phyloP scores from a whole-genome alignment of 441 rosid species.

The Brassica balearica region DNA sequence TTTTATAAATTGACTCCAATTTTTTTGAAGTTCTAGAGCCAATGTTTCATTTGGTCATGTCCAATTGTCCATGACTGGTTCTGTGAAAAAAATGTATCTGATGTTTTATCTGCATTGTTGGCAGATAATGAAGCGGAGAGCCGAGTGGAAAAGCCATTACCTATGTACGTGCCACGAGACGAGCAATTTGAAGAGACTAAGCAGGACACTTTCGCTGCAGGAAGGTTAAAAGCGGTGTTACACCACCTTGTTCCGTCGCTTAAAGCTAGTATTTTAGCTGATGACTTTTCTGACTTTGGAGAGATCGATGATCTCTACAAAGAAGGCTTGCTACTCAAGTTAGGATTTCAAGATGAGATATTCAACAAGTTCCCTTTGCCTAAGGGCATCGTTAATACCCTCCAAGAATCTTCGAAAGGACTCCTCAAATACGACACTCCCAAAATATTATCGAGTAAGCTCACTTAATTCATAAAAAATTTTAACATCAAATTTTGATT shows the following conservation, averaged over 20 bases:
- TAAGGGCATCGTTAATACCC: constrained; percentile 52
- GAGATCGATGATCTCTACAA: constrained; percentile 85
- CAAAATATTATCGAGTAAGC: constrained; percentile 82
- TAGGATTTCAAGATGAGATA: constrained; percentile 76
- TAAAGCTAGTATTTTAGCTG: constrained; percentile 76
- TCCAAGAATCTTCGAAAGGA: constrained; percentile 75
- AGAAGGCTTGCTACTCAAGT: constrained; percentile 86
- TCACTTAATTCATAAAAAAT: not conserved
- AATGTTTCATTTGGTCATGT: not conserved
- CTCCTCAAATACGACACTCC: constrained; percentile 84
- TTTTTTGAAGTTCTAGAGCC: not conserved
- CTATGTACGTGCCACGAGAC: constrained; percentile 90
- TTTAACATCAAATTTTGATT: not conserved
- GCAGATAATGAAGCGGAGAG: constrained; percentile 42
- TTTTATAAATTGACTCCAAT: not conserved
- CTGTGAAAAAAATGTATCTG: not conserved
- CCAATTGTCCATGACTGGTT: not conserved
- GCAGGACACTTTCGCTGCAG: constrained; percentile 61
- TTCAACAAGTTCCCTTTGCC: constrained; percentile 80
- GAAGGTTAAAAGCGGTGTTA: constrained; percentile 75
- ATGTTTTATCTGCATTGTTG: not conserved
- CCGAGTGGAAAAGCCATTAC: constrained; percentile 85
- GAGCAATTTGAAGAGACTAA: constrained; percentile 93
- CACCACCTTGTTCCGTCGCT: constrained; percentile 76
- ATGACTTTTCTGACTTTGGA: constrained; percentile 62